Percentiles rank a stretch among this genome's conserved stretches.
Conservation (phyloP, 306 rosid genomes). For the Medicago lupulina region DNA sequence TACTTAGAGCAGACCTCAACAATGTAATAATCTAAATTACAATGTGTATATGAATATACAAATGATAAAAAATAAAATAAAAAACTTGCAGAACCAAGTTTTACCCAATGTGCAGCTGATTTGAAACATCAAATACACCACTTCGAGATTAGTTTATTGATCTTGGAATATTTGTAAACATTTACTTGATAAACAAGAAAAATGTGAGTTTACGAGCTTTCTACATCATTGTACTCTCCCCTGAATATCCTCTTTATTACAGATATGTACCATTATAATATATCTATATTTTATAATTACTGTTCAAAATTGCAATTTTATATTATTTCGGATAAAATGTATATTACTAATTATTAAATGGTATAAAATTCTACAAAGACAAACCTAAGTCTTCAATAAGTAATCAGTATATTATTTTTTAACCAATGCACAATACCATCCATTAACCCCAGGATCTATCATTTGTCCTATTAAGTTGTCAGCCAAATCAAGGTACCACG, state of each 20-base stretch:
- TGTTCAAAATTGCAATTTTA: neutral
- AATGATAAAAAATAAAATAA: slow-evolving; percentile 15
- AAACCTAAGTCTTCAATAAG: slow-evolving; percentile 11
- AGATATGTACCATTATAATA: neutral
- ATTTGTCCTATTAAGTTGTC: neutral
- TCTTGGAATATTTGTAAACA: slow-evolving; percentile 6
- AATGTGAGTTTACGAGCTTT: slow-evolving; percentile 17
- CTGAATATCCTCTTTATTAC: neutral
- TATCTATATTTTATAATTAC: neutral
- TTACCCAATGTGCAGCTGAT: slow-evolving; percentile 23
- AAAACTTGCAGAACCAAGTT: slow-evolving; percentile 11
- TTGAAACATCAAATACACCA: slow-evolving; percentile 14
- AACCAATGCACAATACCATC: neutral
- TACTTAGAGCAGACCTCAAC: slow-evolving; percentile 37
- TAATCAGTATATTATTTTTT: slow-evolving; percentile 7
- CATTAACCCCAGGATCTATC: neutral
- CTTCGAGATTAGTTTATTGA: slow-evolving; percentile 14
- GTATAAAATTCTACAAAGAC: slow-evolving; percentile 7
- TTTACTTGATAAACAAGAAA: slow-evolving; percentile 9
- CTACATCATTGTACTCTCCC: slow-evolving; percentile 9
- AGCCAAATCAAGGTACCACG: slow-evolving; percentile 2
- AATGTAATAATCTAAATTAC: slow-evolving; percentile 31
- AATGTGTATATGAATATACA: slow-evolving; percentile 22
- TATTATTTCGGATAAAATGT: slow-evolving; percentile 24
- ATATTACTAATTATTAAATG: neutral